A percentile compares a stretch with the other conserved stretches of the same genome.
phyloP scores from a whole-genome alignment of 768 basidiomycete species.

The Tephrocybe sp. region DNA sequence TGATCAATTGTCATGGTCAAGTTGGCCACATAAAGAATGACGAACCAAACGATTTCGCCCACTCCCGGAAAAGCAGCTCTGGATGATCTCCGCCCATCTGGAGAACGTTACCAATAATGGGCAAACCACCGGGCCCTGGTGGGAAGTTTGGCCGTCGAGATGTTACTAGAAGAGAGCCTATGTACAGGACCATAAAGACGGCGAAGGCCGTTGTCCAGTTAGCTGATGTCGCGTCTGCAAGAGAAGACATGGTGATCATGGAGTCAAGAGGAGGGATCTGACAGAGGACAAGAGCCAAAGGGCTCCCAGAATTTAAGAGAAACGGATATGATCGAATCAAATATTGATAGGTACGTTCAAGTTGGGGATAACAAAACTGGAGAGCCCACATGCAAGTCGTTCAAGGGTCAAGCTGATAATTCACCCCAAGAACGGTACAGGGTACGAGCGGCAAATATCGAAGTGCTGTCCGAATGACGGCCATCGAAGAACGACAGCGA shows the following conservation, averaged over 20 bases:
- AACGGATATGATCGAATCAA: slow-evolving; percentile 13
- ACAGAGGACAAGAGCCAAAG: slow-evolving; percentile 3
- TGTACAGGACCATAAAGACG: slow-evolving; percentile 12
- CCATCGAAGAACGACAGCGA: slow-evolving; percentile 16
- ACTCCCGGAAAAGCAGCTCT: slow-evolving; percentile 38
- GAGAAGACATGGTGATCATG: slow-evolving; percentile 5
- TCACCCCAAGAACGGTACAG: slow-evolving; percentile 5
- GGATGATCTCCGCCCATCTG: slow-evolving; percentile 40
- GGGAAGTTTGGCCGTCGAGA: slow-evolving; percentile 30
- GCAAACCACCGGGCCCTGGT: slow-evolving; percentile 45
- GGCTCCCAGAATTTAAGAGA: slow-evolving; percentile 14
- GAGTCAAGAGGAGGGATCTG: slow-evolving; percentile 1
- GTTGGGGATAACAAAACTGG: slow-evolving; percentile 8
- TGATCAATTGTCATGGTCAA: background rate
- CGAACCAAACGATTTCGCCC: slow-evolving; percentile 44
- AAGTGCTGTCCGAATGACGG: slow-evolving; percentile 15
- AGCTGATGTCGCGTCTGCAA: slow-evolving; percentile 3
- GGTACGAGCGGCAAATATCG: slow-evolving; percentile 9
- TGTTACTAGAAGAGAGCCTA: slow-evolving; percentile 23
- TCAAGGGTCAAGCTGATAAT: slow-evolving; percentile 7
- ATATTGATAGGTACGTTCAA: slow-evolving; percentile 8
- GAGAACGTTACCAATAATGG: slow-evolving; percentile 46
- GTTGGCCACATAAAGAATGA: background rate
- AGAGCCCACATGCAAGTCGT: slow-evolving; percentile 3
- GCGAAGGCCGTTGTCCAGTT: slow-evolving; percentile 12